phyloP scores from a whole-genome alignment of 2,329 filamentous ascomycete genomes.

The Exserohilum turcica region DNA sequence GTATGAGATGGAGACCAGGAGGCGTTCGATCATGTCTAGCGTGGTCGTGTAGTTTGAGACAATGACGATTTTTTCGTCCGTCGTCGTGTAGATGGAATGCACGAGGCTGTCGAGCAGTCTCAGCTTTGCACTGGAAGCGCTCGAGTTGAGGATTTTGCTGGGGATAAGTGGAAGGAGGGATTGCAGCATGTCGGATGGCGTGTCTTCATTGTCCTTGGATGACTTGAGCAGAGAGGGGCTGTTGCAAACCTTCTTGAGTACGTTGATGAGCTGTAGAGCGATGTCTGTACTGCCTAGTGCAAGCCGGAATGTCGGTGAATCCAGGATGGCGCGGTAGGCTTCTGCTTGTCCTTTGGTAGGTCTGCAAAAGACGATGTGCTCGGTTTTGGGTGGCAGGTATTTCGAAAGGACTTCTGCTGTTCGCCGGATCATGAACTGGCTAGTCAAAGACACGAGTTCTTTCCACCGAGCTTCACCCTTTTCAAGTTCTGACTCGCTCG shows the following conservation, averaged over 20 bases:
- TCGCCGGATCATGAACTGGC: slow-evolving; percentile 68
- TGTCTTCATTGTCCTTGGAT: slow-evolving; percentile 55
- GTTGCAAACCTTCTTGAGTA: slow-evolving; percentile 77
- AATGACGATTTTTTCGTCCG: slow-evolving; percentile 72
- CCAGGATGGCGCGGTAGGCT: slow-evolving; percentile 67
- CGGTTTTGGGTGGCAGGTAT: slow-evolving; percentile 69
- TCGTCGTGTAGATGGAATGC: slow-evolving; percentile 63
- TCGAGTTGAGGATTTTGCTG: slow-evolving; percentile 59
- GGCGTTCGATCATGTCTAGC: slow-evolving; percentile 67
- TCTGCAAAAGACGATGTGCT: slow-evolving; percentile 69
- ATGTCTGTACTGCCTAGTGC: slow-evolving; percentile 66
- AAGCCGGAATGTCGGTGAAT: slow-evolving; percentile 66
- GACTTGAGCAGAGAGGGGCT: slow-evolving; percentile 66
- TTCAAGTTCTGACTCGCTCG: slow-evolving; percentile 65
- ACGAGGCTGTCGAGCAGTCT: slow-evolving; percentile 70
- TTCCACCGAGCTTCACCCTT: slow-evolving; percentile 66
- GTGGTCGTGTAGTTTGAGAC: slow-evolving; percentile 80
- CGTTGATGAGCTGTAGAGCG: slow-evolving; percentile 70
- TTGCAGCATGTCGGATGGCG: slow-evolving; percentile 53
- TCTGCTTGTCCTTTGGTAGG: slow-evolving; percentile 65
- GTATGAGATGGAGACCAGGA: slow-evolving; percentile 65
- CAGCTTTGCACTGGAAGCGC: slow-evolving; percentile 68
- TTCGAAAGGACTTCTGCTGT: slow-evolving; percentile 69
- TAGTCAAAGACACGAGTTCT: slow-evolving; percentile 65
- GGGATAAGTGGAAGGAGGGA: slow-evolving; percentile 59